A percentile compares a stretch with the other conserved stretches of the same genome.
phyloP scores from a whole-genome alignment of 164 flowering plant genomes.

The Saururus chinensis region DNA sequence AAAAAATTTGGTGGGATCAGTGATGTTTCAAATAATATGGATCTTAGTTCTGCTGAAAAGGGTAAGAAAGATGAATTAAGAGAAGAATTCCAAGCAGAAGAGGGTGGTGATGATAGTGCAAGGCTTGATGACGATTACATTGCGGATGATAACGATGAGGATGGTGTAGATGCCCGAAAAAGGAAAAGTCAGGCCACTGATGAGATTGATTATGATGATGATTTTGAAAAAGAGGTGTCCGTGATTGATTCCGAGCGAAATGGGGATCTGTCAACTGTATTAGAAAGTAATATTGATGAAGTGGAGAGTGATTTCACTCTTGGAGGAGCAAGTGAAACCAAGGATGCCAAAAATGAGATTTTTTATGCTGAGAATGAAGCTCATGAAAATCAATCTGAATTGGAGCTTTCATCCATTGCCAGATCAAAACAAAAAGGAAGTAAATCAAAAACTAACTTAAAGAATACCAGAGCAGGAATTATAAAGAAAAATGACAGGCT shows the following conservation, averaged over 20 bases:
- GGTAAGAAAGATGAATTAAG: slow-evolving; percentile 26
- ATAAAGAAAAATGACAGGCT: slow-evolving; percentile 33
- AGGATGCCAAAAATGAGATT: slow-evolving; percentile 9
- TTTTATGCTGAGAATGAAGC: slow-evolving; percentile 28
- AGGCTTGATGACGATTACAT: slow-evolving; percentile 36
- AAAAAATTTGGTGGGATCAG: slow-evolving; percentile 59
- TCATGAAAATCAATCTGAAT: slow-evolving; percentile 8
- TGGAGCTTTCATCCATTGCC: slow-evolving; percentile 9
- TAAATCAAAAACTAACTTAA: slow-evolving; percentile 7
- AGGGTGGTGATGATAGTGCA: slow-evolving; percentile 17
- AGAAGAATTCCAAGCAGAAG: slow-evolving; percentile 5
- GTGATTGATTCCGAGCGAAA: slow-evolving; percentile 32
- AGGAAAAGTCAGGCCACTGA: slow-evolving; percentile 45
- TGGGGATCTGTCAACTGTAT: slow-evolving; percentile 18
- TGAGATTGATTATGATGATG: slow-evolving; percentile 83
- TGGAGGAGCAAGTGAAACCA: slow-evolving; percentile 16
- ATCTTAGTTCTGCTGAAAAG: slow-evolving; percentile 20
- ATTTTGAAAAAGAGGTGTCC: slow-evolving; percentile 12
- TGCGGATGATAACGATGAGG: slow-evolving; percentile 43
- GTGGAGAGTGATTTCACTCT: slow-evolving; percentile 12
- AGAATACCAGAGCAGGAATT: slow-evolving; percentile 1
- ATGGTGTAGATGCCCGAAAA: slow-evolving; percentile 54
- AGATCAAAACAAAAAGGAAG: slow-evolving; percentile 16
- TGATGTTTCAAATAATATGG: slow-evolving; percentile 19
- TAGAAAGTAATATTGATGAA: slow-evolving; percentile 27